Percentiles rank a stretch among this genome's conserved stretches.
phyloP scores from a whole-genome alignment of 169 alveolate genomes.

The Plasmodium billcollinsi region DNA sequence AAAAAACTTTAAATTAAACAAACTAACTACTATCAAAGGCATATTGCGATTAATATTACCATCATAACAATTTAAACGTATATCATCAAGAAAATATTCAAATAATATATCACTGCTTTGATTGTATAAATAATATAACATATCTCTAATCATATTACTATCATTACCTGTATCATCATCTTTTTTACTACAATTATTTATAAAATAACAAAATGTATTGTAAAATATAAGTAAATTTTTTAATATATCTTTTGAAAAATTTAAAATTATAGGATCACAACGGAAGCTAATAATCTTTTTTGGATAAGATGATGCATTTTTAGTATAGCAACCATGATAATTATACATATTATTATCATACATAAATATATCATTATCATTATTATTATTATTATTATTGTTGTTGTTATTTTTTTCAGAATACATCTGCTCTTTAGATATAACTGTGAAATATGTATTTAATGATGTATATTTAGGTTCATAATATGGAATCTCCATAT shows the following conservation, averaged over 20 bases:
- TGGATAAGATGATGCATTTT: not conserved
- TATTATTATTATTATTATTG: not conserved
- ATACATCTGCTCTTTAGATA: slow-evolving; percentile 8
- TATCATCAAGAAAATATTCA: slow-evolving; percentile 38
- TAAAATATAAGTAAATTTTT: slow-evolving; percentile 24
- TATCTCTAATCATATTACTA: slow-evolving; percentile 1
- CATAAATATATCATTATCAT: no score
- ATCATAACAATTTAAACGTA: slow-evolving; percentile 33
- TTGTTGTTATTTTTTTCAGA: not conserved
- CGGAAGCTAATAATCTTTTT: slow-evolving; percentile 24
- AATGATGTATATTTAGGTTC: slow-evolving; percentile 17
- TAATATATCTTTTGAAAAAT: slow-evolving; percentile 31
- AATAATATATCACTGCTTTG: slow-evolving; percentile 11
- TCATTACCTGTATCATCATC: slow-evolving; percentile 4
- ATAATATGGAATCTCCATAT: slow-evolving; percentile 6
- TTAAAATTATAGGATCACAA: slow-evolving; percentile 43
- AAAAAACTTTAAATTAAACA: slow-evolving; percentile 25
- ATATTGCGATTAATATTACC: slow-evolving; percentile 41
- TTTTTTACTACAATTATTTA: slow-evolving; percentile 5
- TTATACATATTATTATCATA: not conserved
- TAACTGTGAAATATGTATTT: slow-evolving; percentile 23
- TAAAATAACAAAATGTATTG: slow-evolving; percentile 29
- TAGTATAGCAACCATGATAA: not conserved
- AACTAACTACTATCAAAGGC: slow-evolving; percentile 37
- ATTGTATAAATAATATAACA: slow-evolving; percentile 17